Conservation (phyloP, 768 basidiomycete species). For the Leucocoprinus birnbaumii region DNA sequence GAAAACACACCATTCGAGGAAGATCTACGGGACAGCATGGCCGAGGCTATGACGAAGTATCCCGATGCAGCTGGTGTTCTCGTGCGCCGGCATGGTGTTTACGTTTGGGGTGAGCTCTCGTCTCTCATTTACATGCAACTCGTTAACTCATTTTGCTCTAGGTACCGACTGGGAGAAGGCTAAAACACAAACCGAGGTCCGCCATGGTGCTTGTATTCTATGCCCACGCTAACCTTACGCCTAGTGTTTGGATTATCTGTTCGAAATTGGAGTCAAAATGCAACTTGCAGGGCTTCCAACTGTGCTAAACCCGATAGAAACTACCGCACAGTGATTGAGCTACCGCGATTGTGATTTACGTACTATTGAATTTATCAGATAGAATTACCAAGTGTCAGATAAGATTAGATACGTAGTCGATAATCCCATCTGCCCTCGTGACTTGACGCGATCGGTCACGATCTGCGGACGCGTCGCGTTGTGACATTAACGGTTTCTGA, state of each 20-base stretch:
- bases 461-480: too few species aligned
- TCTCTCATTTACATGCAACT: not conserved
- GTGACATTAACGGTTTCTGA: too few species aligned
- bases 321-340: not conserved
- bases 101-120: conserved; percentile 68
- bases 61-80: conserved; percentile 79
- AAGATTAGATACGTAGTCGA: too few species aligned
- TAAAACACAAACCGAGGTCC: conserved; percentile 82
- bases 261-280: conserved; percentile 87
- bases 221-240: not conserved
- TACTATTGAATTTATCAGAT: too few species aligned
- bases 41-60: conserved; percentile 74
- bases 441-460: not conserved
- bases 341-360: too few species aligned
- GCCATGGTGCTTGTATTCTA: not conserved
- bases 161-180: conserved; percentile 82
- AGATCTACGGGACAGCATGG: conserved; percentile 87
- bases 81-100: conserved; percentile 77
- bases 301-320: conserved; percentile 23
- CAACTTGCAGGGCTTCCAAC: conserved; percentile 59
- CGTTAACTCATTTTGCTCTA: conserved; percentile 20
- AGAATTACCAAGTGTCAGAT: too few species aligned
- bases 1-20: conserved; percentile 91
- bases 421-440: not conserved
- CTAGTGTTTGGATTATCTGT: conserved; percentile 87